Conservation (phyloP, 345 rosid genomes). For the Ailanthus altissimus region DNA sequence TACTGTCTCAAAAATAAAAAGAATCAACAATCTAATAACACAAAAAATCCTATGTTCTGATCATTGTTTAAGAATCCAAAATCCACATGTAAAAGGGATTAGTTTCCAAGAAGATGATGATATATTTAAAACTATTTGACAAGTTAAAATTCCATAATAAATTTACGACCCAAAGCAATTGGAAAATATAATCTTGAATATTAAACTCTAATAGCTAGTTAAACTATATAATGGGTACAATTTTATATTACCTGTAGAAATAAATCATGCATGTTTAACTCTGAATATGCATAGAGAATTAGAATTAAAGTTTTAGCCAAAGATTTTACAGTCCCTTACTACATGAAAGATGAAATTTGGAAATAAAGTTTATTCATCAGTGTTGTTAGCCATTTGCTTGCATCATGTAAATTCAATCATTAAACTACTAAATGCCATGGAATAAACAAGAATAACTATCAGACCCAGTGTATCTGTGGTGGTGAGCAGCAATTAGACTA, state of each 20-base stretch:
- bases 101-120: not conserved
- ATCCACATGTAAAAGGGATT: conserved; percentile 15
- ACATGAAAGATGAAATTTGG: not conserved
- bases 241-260: conserved; percentile 54
- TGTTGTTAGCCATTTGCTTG: not conserved
- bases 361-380: not conserved
- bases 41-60: conserved; percentile 12
- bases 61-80: conserved; percentile 11
- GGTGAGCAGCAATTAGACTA: not conserved
- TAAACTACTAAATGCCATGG: not conserved
- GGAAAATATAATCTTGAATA: not conserved
- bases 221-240: not conserved
- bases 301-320: not conserved
- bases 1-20: not conserved
- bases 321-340: not conserved
- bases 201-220: not conserved
- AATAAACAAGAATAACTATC: not conserved
- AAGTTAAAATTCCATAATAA: not conserved
- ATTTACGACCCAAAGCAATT: not conserved
- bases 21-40: not conserved
- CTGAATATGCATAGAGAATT: conserved; percentile 23
- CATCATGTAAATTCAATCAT: no score
- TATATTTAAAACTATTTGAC: not conserved
- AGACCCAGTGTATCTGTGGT: not conserved
- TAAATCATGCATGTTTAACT: conserved; percentile 77